Conservation (phyloP, 306 rosid species). For the Dicorynia guianensis region DNA sequence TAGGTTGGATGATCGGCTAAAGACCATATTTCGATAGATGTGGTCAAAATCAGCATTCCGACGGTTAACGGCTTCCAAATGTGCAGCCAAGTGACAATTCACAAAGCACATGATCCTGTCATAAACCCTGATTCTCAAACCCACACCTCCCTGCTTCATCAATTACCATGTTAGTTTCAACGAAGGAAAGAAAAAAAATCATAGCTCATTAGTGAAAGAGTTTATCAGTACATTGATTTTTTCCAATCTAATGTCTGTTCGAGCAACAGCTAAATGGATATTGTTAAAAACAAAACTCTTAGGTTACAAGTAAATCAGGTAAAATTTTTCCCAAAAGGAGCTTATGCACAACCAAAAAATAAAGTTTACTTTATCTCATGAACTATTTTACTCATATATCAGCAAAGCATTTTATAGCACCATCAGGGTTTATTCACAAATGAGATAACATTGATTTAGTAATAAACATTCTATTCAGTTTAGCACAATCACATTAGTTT, state of each 20-base stretch:
- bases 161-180: conserved; percentile 43
- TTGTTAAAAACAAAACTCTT: neutral
- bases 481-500: neutral
- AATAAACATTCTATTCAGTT: conserved; percentile 17
- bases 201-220: conserved; percentile 14
- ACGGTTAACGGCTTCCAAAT: conserved; percentile 95
- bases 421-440: neutral
- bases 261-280: conserved; percentile 24
- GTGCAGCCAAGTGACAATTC: conserved; percentile 99
- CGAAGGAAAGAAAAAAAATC: conserved; percentile 1
- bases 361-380: neutral
- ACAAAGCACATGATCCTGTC: conserved; percentile 99
- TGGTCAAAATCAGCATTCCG: conserved; percentile 98
- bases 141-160: conserved; percentile 93
- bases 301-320: conserved; percentile 4
- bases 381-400: neutral
- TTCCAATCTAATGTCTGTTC: conserved; percentile 12
- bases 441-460: conserved; percentile 18
- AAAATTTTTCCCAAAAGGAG: conserved; percentile 6
- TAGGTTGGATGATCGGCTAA: conserved; percentile 83
- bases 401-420: conserved; percentile 26
- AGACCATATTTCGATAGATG: conserved; percentile 91
- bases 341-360: neutral
- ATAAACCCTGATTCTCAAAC: conserved; percentile 94
- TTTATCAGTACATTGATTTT: conserved; percentile 12